Conservation (phyloP, 768 basidiomycete genomes). For the Trichaptum fuscoviolaceum region DNA sequence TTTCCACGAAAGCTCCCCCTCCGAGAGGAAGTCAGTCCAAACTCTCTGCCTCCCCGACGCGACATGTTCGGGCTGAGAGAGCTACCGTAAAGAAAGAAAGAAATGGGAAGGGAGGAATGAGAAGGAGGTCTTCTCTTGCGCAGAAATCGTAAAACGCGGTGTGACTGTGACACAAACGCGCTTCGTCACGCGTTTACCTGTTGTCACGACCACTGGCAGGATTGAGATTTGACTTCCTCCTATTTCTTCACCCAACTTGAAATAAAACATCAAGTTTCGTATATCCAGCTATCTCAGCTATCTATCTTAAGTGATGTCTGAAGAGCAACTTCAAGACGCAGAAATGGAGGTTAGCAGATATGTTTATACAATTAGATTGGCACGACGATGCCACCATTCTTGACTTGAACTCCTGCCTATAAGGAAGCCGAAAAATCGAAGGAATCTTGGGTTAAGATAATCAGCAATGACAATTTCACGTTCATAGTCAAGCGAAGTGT, state of each 20-base stretch:
- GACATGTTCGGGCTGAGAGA: constrained; percentile 22
- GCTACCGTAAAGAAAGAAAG: not conserved
- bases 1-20: constrained; percentile 31
- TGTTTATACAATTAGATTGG: not conserved
- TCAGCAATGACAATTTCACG: constrained; percentile 27
- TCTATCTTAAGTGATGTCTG: not conserved
- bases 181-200: not conserved
- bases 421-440: not conserved
- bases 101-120: not conserved
- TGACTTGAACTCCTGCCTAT: not conserved
- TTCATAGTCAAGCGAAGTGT: constrained; percentile 33
- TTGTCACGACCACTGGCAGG: not conserved
- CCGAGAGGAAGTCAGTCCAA: constrained; percentile 40
- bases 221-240: not conserved
- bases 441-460: constrained; percentile 20
- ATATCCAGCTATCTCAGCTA: too few relatives aligned
- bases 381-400: not conserved
- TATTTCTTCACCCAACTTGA: not conserved
- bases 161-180: constrained; percentile 3
- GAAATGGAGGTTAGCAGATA: constrained; percentile 1
- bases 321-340: not conserved
- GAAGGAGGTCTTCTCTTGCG: too few relatives aligned
- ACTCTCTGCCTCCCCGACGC: constrained; percentile 44
- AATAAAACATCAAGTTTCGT: too few relatives aligned
- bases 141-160: not conserved